Evolutionary conservation across 1,284 basidiomycete genomes (phyloP).

Genomic region (Rhodofomes roseus): DNA sequence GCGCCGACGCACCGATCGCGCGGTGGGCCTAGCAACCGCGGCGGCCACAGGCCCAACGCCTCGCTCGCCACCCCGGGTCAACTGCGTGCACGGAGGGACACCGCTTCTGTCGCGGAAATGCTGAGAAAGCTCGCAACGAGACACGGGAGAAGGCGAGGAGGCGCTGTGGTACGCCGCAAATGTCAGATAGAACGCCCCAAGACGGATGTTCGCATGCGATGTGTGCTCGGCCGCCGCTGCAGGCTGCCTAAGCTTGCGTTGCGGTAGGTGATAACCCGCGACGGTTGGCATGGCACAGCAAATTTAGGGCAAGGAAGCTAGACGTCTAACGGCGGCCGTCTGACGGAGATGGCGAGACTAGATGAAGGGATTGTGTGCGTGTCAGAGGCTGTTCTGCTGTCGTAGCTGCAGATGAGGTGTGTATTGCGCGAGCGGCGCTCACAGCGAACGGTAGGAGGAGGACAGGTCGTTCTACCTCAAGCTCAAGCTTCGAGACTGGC

Average conservation of each 20-base stretch:
- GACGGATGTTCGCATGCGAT: not conserved
- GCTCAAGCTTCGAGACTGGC: no score
- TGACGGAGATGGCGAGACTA: not conserved
- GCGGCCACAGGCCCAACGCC: not conserved
- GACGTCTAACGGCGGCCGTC: not conserved
- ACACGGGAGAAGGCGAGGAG: not conserved
- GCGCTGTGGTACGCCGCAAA: not conserved
- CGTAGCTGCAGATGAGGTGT: not conserved
- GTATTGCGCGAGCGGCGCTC: not conserved
- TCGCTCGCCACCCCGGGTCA: not conserved
- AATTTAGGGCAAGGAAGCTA: not conserved
- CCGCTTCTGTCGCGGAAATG: not conserved
- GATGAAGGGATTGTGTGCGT: not conserved
- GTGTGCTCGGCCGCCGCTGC: not conserved
- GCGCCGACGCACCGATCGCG: not conserved
- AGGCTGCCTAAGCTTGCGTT: no score
- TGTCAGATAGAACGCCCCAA: not conserved
- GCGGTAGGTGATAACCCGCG: not conserved
- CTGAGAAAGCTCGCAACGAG: not conserved
- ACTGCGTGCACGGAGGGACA: not conserved
- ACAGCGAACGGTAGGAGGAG: no score
- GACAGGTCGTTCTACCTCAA: no score
- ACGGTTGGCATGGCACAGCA: slow-evolving; percentile 2
- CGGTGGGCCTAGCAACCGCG: not conserved
- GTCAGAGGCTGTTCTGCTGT: not conserved